phyloP scores from a whole-genome alignment of 2,329 filamentous ascomycete species.

The Paracoccidioides lutzii region DNA sequence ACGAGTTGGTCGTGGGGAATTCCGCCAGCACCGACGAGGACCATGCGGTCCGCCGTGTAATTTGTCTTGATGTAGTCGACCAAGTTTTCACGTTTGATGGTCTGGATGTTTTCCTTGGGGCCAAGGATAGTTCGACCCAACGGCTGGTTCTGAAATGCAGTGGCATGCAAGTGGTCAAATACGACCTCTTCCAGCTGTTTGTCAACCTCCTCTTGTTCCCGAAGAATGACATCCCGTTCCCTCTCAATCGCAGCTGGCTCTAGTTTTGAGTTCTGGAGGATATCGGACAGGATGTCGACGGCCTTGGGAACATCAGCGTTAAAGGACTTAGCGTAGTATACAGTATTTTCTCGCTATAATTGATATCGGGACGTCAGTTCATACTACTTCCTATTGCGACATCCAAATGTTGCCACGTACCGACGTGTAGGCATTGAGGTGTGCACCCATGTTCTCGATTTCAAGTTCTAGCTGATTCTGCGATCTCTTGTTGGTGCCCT shows the following conservation, averaged over 20 bases:
- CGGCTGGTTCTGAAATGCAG: slow-evolving; percentile 91
- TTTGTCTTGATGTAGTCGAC: slow-evolving; percentile 97
- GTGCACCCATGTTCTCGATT: slow-evolving; percentile 99
- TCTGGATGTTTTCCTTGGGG: slow-evolving; percentile 94
- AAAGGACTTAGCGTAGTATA: slow-evolving; percentile 99
- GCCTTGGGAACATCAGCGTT: slow-evolving; percentile 93
- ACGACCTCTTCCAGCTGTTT: slow-evolving; percentile 99
- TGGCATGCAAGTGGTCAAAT: slow-evolving; percentile 97
- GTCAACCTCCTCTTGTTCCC: slow-evolving; percentile 98
- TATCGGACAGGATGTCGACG: slow-evolving; percentile 97
- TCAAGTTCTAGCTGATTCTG: slow-evolving; percentile 98
- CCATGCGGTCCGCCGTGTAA: slow-evolving; percentile 99
- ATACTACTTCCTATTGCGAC: slow-evolving; percentile 12
- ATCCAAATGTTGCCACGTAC: slow-evolving; percentile 42
- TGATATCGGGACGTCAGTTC: background rate
- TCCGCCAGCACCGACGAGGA: slow-evolving; percentile 88
- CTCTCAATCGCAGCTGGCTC: slow-evolving; percentile 86
- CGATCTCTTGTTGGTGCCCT: slow-evolving; percentile 83
- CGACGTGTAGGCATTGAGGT: slow-evolving; percentile 98
- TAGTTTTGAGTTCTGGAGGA: slow-evolving; percentile 98
- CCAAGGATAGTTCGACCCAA: slow-evolving; percentile 96
- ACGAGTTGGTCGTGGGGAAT: slow-evolving; percentile 90
- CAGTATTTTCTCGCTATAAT: slow-evolving; percentile 85
- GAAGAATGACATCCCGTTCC: slow-evolving; percentile 95
- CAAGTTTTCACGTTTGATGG: slow-evolving; percentile 84